Evolutionary conservation across 2,329 filamentous ascomycete species (phyloP).

Genomic region (Myriosclerotinia scirpicola): DNA sequence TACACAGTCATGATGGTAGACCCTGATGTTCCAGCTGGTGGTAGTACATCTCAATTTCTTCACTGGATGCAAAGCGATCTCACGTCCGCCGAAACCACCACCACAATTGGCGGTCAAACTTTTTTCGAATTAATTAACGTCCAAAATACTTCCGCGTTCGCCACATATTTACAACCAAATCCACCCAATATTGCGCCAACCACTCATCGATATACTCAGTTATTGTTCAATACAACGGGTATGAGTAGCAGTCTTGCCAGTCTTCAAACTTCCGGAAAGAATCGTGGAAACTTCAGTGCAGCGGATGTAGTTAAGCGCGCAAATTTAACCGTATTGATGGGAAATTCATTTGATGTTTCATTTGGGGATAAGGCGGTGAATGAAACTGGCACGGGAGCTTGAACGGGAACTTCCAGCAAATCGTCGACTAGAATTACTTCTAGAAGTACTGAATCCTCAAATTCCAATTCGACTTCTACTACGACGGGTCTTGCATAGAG

Average conservation of each 20-base stretch:
- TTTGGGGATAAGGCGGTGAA: not conserved
- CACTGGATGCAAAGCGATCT: constrained; percentile 39
- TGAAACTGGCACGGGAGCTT: not conserved
- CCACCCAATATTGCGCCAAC: constrained; percentile 34
- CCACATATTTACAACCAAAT: constrained; percentile 32
- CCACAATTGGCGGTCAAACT: constrained; percentile 31
- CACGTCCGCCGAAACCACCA: constrained; percentile 29
- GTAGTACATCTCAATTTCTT: constrained; percentile 34
- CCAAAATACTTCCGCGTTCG: constrained; percentile 31
- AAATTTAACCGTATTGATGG: constrained; percentile 23
- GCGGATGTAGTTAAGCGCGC: constrained; percentile 11
- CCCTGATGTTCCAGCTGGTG: constrained; percentile 35
- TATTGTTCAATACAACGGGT: constrained; percentile 35
- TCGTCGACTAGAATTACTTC: not conserved
- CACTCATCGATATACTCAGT: constrained; percentile 36
- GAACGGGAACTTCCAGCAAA: too few species aligned
- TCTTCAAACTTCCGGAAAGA: not conserved
- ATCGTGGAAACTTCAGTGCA: constrained; percentile 18
- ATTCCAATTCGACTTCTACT: not conserved
- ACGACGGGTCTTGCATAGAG: not conserved
- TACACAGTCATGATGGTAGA: constrained; percentile 39
- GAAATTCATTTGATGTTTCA: constrained; percentile 27
- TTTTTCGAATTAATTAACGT: constrained; percentile 33
- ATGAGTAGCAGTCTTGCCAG: constrained; percentile 15
- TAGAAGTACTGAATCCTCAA: not conserved